Evolutionary conservation across 2,329 filamentous ascomycete genomes (phyloP), one percentile per base, ranked within the genome.

Genomic region (Venturiaceae sp.): DNA sequence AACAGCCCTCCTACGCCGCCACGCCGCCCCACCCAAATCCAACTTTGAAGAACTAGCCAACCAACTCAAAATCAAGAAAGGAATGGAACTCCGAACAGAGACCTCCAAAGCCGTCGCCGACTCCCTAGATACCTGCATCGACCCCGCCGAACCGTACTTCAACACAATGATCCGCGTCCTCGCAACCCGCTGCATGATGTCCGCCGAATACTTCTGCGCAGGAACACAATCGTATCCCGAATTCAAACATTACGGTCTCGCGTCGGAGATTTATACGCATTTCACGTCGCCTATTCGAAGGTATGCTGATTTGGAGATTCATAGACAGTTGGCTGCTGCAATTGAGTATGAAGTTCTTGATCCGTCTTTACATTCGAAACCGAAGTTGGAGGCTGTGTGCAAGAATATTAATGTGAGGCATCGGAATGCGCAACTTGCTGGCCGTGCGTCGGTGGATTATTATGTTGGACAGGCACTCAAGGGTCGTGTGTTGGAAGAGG

Each of bases 171-270:
- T 99, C 65, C 90, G 94, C 69, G 96, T 99, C 74, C 88, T 99
- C 77, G 94, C 94, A 9, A 99, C 94, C 8, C 87, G 94, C 23
- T 99, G 94, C 81, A 99, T 99, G 94, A 96, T 96, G 80, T 94
- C 90, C 57, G 94, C 94, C 62, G 94, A 99, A 74, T 99, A 99
- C 75, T 99, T 99, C 75, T 94, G 89, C 75, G 89, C 92, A 0
- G 94, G 94, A 61, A 92, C 91, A 6, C 91, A 96, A 71, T 84
- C 92, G 0, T 92, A 94, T 71, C 87, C 90, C 0, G 94, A 97
- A 70, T 99, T 96, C 80, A 84, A 90, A 56, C 95, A 99, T 75
- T 99, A 99, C 73, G 94, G 94, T 64, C 85, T 99, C 36, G 95
- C 95, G 0, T 91, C 88, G 3, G 89, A 95, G 67, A 99, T 99